Evolutionary conservation across 495 filamentous ascomycete species (phyloP).

Genomic region (Durotheca rogersii): DNA sequence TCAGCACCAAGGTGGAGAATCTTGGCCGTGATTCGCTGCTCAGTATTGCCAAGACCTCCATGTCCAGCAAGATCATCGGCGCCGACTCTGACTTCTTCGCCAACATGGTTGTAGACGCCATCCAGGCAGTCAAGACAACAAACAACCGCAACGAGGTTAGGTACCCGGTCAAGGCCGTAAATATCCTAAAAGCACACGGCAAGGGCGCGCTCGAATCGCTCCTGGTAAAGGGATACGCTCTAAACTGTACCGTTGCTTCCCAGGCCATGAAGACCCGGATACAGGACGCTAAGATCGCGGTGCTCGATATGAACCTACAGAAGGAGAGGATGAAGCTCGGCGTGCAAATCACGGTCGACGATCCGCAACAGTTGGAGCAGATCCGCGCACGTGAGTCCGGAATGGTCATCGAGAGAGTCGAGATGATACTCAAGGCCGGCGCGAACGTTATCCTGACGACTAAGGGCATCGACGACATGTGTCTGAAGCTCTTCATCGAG

Average conservation of each 20-base stretch:
- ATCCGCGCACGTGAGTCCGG: conserved; percentile 88
- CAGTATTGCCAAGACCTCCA: conserved; percentile 97
- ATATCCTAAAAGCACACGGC: conserved; percentile 96
- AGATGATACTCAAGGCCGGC: conserved; percentile 96
- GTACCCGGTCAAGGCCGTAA: conserved; percentile 99
- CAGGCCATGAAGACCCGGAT: conserved; percentile 97
- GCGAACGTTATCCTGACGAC: conserved; percentile 96
- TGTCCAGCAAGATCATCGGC: conserved; percentile 99
- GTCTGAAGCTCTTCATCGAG: conserved; percentile 92
- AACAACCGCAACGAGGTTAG: conserved; percentile 89
- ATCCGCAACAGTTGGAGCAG: conserved; percentile 94
- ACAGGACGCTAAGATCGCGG: conserved; percentile 93
- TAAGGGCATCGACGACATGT: conserved; percentile 97
- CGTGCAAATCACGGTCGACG: conserved; percentile 96
- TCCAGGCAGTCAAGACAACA: conserved; percentile 88
- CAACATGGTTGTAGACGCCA: conserved; percentile 94
- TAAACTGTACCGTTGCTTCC: conserved; percentile 98
- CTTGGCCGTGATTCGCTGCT: conserved; percentile 86
- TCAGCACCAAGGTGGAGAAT: conserved; percentile 89
- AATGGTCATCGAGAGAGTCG: conserved; percentile 90
- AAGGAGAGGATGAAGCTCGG: conserved; percentile 99
- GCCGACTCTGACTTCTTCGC: conserved; percentile 95
- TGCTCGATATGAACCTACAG: conserved; percentile 96
- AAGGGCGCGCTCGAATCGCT: conserved; percentile 87
- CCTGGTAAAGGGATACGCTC: conserved; percentile 90